These are phyloP conservation scores for Heritiera fomes DNA, from an alignment of 345 rosid genomes.

Conservation along the genomic window DNA sequence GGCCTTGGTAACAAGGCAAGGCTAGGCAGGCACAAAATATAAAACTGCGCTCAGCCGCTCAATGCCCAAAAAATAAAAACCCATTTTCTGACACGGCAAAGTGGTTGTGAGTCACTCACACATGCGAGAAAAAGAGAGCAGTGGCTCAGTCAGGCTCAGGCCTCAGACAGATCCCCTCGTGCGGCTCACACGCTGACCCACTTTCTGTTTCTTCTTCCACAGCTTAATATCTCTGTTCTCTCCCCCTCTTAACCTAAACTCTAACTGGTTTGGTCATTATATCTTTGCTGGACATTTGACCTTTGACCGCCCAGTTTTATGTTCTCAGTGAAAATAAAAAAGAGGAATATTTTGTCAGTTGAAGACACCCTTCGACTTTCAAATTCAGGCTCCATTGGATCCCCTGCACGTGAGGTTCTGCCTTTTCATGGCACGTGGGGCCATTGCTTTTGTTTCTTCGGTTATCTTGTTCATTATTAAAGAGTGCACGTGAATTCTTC, in stretches of 20 bases:
- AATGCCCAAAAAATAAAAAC: background rate
- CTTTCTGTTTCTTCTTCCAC: slow-evolving; percentile 21
- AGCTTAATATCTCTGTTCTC: no score
- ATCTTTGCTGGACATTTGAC: slow-evolving; percentile 42
- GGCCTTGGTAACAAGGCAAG: slow-evolving; percentile 8
- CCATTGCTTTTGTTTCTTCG: slow-evolving; percentile 1
- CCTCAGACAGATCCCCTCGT: slow-evolving; percentile 58
- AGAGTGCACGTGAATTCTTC: slow-evolving; percentile 21
- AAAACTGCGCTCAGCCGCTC: background rate
- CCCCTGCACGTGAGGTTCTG: slow-evolving; percentile 53
- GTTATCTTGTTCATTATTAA: background rate
- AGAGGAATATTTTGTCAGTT: slow-evolving; percentile 17
- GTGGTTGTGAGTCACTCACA: slow-evolving; percentile 14
- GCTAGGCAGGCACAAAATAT: background rate
- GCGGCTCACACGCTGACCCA: slow-evolving; percentile 61
- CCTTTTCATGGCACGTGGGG: slow-evolving; percentile 45
- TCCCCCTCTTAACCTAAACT: background rate
- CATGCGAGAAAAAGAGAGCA: background rate
- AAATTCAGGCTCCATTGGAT: slow-evolving; percentile 34
- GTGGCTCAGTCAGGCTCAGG: background rate
- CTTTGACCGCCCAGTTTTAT: slow-evolving; percentile 36
- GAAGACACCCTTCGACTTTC: slow-evolving; percentile 14
- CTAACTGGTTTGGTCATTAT: background rate
- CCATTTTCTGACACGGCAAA: slow-evolving; percentile 16
- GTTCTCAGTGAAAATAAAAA: background rate